Base-by-base conservation (phyloP, 495 filamentous ascomycete genomes). In the Penicillium mononematosum region DNA sequence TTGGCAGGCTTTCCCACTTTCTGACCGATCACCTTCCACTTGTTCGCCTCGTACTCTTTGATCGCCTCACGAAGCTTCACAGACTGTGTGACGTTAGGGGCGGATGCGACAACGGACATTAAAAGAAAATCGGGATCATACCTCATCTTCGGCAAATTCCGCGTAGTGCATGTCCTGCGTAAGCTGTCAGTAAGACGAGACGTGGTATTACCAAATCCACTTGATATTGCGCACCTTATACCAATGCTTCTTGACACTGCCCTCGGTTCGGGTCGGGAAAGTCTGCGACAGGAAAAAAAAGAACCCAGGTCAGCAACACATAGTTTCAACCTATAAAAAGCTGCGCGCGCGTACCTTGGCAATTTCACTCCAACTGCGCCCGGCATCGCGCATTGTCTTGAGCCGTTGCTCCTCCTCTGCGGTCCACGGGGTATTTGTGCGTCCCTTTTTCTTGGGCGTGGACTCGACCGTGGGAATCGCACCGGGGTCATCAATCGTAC, bases 201-300 rank as follows among this genome's bases (percentile, higher is more conserved):
- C 32, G 20, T n/a, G n/a, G 49, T 44, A 32, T 39, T 32, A 50
- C 19, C 41, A 5, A 25, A 56, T 43, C 55, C 9, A n/a, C 55
- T 63, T 47, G 47, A 60, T 50, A 42, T 50, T 50, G 34, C 50
- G 50, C 79, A 92, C 92, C 83, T 98, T 98, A 71, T 98, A 98
- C 94, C 94, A 98, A 72, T 98, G 94, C 77, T 98, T 98, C 81
- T 98, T 98, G 11, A 98, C 94, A 66, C 91, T 96, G 17, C 94
- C 94, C 72, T 98, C 94, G 22, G 94, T 98, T 61, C 94, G 81
- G 17, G 83, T 85, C 16, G 94, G 94, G 72, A 98, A 98, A 10
- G 88, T 92, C 90, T 95, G 66, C 41, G 39, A 64, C 53, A 50
- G 48, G 61, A 75, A n/a, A 44, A 22, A 50, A 24, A 52, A 77